Evolutionary conservation across 2,329 filamentous ascomycete genomes (phyloP), one percentile per base, ranked within the genome.

Genomic region (Aspergillus versicolor): DNA sequence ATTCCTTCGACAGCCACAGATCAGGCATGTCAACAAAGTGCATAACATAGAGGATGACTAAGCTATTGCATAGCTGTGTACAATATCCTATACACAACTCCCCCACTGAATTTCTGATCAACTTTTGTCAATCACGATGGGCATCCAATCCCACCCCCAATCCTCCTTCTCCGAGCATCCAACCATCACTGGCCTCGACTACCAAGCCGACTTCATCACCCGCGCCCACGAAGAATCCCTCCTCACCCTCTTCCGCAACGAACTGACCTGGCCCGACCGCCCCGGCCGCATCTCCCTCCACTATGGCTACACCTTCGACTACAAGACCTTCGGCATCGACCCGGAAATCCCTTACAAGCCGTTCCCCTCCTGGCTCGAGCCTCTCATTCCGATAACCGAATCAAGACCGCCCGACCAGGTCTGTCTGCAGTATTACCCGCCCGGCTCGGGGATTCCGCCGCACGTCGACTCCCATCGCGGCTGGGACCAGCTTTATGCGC

Each of bases 381-480:
- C 80, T 1, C 70, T 84, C 1, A 72, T 84, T 3, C 78, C 82
- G 0, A 69, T 65, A 2, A 69, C 74, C 0, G 80, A 82, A 56
- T 61, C 61, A 2, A 73, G 78, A 0, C 74, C 73, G 0, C 82
- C 82, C 0, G 82, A 84, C 51, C 84, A 86, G 65, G 82, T 86
- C 61, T 85, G 82, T 61, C 71, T 85, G 15, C 83, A 86, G 69
- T 80, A 84, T 65, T 86, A 86, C 64, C 81, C 84, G 0, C 83
- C 83, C 0, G 84, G 84, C 5, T 74, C 80, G 0, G 84, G 84
- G 2, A 86, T 86, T 62, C 84, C 84, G 9, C 84, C 84, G 0
- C 84, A 86, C 63, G 83, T 83, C 52, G 84, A 86, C 69, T 84
- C 83, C 3, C 84, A 85, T 67, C 75, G 71, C 49, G 70, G 76